Conservation (phyloP, 129 eudicot genomes). For the Heracleum sosnowskyi region DNA sequence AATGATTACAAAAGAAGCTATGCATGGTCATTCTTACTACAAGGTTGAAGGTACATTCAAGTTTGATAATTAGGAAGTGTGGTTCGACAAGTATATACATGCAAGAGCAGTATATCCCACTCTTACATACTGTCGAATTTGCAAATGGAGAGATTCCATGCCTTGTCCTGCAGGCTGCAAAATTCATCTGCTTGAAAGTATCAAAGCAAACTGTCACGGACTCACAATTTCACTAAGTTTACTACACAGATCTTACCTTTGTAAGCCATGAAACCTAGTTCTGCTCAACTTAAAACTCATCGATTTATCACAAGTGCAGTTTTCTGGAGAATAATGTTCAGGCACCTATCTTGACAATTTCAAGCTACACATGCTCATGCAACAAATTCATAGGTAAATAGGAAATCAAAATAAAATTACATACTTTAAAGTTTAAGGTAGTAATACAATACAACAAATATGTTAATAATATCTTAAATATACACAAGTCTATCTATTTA, state of each 20-base stretch:
- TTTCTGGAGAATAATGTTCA: neutral
- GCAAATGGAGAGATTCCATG: neutral
- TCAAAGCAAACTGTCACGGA: neutral
- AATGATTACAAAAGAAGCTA: neutral
- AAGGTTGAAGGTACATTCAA: neutral
- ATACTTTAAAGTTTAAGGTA: neutral
- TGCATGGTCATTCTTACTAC: neutral
- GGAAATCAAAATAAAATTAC: neutral
- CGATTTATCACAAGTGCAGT: neutral
- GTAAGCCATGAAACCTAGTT: neutral
- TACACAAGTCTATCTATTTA: neutral
- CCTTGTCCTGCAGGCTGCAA: constrained; percentile 2
- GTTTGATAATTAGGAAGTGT: neutral
- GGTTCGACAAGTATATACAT: neutral
- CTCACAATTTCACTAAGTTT: neutral
- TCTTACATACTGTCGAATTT: neutral
- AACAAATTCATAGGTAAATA: neutral
- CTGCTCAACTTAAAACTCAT: neutral
- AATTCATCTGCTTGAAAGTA: neutral
- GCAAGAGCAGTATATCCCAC: neutral
- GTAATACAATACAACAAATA: neutral
- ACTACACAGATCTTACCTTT: neutral
- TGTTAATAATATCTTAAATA: neutral
- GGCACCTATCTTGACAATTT: neutral
- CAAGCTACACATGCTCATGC: neutral